phyloP scores from a whole-genome alignment of 2,329 filamentous ascomycete species.

The Zasmidium cellare region DNA sequence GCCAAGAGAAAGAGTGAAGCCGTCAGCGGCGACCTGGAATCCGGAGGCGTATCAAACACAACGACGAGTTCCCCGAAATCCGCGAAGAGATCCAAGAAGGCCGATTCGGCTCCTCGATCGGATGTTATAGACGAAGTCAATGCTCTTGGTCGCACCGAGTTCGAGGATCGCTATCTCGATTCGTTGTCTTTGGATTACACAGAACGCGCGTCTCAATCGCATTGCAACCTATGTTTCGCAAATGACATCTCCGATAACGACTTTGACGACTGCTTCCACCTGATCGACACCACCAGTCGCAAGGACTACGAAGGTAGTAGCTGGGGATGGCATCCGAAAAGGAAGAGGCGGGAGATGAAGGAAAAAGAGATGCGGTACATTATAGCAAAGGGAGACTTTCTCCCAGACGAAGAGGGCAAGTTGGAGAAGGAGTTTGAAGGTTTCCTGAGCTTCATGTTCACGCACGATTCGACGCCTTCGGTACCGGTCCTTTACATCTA shows the following conservation, averaged over 20 bases:
- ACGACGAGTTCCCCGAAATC: background rate
- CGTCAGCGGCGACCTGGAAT: background rate
- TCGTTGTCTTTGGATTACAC: background rate
- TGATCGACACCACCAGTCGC: conserved; percentile 65
- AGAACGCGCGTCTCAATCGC: background rate
- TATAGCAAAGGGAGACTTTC: conserved; percentile 44
- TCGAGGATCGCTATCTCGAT: conserved; percentile 14
- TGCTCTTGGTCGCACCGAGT: conserved; percentile 11
- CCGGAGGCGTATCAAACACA: background rate
- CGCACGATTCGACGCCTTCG: conserved; percentile 60
- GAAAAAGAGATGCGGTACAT: conserved; percentile 68
- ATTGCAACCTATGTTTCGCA: conserved; percentile 3
- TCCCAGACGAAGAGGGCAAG: conserved; percentile 27
- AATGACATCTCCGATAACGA: conserved; percentile 30
- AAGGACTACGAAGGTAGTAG: conserved; percentile 64
- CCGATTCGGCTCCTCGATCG: background rate
- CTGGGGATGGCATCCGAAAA: conserved; percentile 41
- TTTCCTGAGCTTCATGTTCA: conserved; percentile 70
- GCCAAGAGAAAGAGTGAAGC: conserved; percentile 16
- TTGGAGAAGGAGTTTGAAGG: conserved; percentile 16
- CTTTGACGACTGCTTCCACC: conserved; percentile 49
- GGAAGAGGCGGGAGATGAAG: conserved; percentile 68
- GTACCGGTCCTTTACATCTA: conserved; percentile 73
- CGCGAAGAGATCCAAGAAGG: conserved; percentile 5
- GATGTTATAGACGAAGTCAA: conserved; percentile 18